Evolutionary conservation across 805 yeast genomes (phyloP).

Genomic region (Saccharomyces paradoxus): DNA sequence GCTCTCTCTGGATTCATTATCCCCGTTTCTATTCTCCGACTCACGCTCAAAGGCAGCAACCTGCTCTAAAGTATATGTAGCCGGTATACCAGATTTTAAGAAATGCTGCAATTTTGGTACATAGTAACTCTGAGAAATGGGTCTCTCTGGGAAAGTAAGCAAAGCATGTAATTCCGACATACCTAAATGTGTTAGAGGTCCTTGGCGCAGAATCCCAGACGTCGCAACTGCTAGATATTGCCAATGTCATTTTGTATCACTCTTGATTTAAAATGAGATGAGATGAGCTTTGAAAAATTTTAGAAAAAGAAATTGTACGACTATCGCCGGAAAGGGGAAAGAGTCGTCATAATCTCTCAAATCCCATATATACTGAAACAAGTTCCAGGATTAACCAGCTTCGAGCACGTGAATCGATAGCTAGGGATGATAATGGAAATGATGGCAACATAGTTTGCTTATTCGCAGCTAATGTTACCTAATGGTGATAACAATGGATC

Average conservation of each 20-base stretch:
- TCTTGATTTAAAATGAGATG: neutral
- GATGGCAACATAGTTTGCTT: neutral
- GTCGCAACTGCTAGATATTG: neutral
- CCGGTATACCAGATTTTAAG: constrained; percentile 62
- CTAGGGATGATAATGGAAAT: neutral
- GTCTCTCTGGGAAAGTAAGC: constrained; percentile 43
- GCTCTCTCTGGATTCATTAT: constrained; percentile 8
- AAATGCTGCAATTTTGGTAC: constrained; percentile 38
- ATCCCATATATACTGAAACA: neutral
- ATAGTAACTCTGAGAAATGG: constrained; percentile 39
- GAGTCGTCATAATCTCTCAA: neutral
- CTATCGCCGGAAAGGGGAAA: neutral
- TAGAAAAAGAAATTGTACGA: neutral
- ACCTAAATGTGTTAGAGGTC: neutral
- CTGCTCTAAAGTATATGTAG: constrained; percentile 77
- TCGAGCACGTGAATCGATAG: neutral
- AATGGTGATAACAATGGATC: neutral
- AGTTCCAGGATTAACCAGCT: neutral
- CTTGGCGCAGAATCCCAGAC: neutral
- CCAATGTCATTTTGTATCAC: neutral
- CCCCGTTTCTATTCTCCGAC: constrained; percentile 24
- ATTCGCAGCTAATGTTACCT: neutral
- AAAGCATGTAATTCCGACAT: constrained; percentile 73
- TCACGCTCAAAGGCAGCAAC: constrained; percentile 49
- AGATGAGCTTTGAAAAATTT: neutral